Evolutionary conservation across 2,329 filamentous ascomycete genomes (phyloP).

Genomic region (Phoma sp.): DNA sequence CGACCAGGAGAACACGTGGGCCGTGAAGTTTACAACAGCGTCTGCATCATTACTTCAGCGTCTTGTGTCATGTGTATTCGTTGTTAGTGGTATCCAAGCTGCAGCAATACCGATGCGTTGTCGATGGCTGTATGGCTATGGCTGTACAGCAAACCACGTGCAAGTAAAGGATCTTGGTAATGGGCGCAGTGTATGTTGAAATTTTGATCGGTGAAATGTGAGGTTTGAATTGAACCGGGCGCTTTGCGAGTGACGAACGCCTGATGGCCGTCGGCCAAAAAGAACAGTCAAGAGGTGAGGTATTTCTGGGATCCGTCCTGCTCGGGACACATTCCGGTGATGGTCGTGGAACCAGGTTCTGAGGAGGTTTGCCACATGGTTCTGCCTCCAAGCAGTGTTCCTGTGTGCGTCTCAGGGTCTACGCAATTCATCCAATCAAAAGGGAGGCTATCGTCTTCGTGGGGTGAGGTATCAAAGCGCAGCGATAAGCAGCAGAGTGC

Average conservation of each 20-base stretch:
- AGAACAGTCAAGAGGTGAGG: constrained; percentile 2
- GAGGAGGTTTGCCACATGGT: constrained; percentile 18
- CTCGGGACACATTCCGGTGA: constrained; percentile 17
- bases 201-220: not conserved
- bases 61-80: not conserved
- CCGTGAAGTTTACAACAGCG: not conserved
- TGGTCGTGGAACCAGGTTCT: constrained; percentile 11
- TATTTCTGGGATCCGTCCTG: constrained; percentile 18
- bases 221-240: constrained; percentile 11
- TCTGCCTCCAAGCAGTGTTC: constrained; percentile 14
- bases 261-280: constrained; percentile 33
- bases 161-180: not conserved
- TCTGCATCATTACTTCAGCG: not conserved
- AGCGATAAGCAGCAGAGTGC: constrained; percentile 30
- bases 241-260: constrained; percentile 31
- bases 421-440: constrained; percentile 24
- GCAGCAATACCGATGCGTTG: no score
- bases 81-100: not conserved
- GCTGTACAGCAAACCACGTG: not conserved
- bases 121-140: not conserved
- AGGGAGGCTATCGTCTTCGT: constrained; percentile 19
- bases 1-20: constrained; percentile 13
- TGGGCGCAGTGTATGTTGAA: not conserved
- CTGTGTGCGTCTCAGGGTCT: constrained; percentile 20
- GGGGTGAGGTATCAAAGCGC: constrained; percentile 29